phyloP scores from a whole-genome alignment of 352 stramenopile genomes.

The Globisporangium sylvaticum region DNA sequence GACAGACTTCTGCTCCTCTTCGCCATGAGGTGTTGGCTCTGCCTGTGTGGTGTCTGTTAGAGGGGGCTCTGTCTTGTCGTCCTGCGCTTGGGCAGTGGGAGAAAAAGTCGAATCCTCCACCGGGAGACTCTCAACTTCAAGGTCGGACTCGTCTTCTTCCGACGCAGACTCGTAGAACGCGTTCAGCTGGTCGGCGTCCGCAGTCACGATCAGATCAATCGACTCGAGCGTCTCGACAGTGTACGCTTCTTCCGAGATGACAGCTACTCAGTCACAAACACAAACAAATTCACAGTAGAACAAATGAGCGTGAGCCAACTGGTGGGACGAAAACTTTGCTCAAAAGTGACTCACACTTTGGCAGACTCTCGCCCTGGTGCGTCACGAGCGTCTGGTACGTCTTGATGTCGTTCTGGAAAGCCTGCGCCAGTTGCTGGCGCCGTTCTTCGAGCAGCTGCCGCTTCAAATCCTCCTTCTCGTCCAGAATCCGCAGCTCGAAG shows the following conservation, averaged over 20 bases:
- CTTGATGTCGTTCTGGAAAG: slow-evolving; percentile 72
- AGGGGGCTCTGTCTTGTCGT: background rate
- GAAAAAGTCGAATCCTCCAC: background rate
- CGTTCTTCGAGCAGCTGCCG: slow-evolving; percentile 51
- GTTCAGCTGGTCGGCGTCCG: slow-evolving; percentile 53
- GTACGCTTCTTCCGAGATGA: slow-evolving; percentile 7
- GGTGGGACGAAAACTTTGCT: too few relatives aligned
- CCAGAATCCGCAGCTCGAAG: slow-evolving; percentile 58
- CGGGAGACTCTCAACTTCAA: background rate
- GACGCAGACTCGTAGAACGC: slow-evolving; percentile 57
- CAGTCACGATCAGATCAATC: slow-evolving; percentile 65
- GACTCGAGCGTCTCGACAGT: slow-evolving; percentile 56
- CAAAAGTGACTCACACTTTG: slow-evolving; percentile 14
- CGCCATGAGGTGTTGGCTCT: background rate
- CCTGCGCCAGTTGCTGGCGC: slow-evolving; percentile 47
- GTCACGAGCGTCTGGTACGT: slow-evolving; percentile 76
- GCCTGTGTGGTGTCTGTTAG: background rate
- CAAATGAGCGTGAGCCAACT: background rate
- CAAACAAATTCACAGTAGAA: background rate
- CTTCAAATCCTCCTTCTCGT: slow-evolving; percentile 62
- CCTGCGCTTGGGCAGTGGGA: background rate
- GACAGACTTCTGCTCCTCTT: background rate
- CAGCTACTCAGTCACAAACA: slow-evolving; percentile 8
- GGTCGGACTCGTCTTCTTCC: slow-evolving; percentile 20
- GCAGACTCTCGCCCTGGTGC: slow-evolving; percentile 37